Percentiles rank a stretch among this genome's conserved stretches.
phyloP scores from a whole-genome alignment of 257 asterid species.

The Nicotiana otophora region DNA sequence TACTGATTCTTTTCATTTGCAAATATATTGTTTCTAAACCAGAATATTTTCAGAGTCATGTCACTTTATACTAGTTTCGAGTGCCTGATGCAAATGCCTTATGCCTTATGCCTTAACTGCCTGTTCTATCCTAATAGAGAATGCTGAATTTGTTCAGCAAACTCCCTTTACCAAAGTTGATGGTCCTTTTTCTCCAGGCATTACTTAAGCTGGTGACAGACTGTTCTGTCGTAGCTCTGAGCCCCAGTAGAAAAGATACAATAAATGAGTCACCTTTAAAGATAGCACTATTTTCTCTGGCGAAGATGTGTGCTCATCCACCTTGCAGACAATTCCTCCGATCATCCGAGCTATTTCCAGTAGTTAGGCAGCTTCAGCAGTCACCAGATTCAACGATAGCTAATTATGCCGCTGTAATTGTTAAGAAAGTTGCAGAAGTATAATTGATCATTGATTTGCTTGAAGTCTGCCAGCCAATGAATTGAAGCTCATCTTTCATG shows the following conservation, averaged over 20 bases:
- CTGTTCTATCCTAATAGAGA: not conserved
- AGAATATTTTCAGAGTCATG: not conserved
- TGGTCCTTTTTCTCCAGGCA: slow-evolving; percentile 50
- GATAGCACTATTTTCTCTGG: slow-evolving; percentile 80
- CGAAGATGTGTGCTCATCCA: slow-evolving; percentile 94
- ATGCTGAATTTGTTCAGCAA: not conserved
- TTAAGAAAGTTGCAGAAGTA: slow-evolving; percentile 58
- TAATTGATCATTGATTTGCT: not conserved
- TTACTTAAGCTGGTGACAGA: slow-evolving; percentile 79
- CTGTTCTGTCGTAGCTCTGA: slow-evolving; percentile 65
- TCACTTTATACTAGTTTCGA: not conserved
- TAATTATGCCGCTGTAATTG: slow-evolving; percentile 69
- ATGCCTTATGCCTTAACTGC: not conserved
- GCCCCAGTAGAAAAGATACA: slow-evolving; percentile 61
- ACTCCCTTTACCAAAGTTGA: not conserved
- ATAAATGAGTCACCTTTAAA: slow-evolving; percentile 79
- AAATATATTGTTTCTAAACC: not conserved
- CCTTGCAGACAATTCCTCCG: slow-evolving; percentile 73
- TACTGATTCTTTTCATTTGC: not conserved
- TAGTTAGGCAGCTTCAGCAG: slow-evolving; percentile 72
- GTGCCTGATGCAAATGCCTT: not conserved
- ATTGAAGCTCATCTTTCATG: not conserved
- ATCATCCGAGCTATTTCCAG: slow-evolving; percentile 64
- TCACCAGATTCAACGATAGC: slow-evolving; percentile 89
- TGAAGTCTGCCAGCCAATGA: not conserved